These are phyloP conservation scores for Naganishia randhawae DNA, from an alignment of 768 basidiomycete genomes.

Conservation along the genomic window DNA sequence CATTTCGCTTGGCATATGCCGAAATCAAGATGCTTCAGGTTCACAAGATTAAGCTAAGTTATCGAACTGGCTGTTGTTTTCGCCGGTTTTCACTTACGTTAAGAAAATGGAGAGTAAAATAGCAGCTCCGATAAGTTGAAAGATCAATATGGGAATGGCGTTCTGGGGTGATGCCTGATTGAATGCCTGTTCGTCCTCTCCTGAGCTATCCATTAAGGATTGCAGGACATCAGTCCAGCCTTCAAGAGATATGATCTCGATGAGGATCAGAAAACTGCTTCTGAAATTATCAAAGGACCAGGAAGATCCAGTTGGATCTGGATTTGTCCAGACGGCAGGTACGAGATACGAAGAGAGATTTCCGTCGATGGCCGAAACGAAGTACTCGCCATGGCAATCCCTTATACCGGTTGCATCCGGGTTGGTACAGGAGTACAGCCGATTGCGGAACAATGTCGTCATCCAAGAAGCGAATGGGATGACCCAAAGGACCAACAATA, in stretches of 20 bases:
- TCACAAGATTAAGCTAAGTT: neutral
- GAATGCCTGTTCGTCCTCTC: conserved; percentile 64
- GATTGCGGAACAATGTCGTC: conserved; percentile 82
- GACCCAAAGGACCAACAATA: conserved; percentile 71
- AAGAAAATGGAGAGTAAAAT: conserved; percentile 71
- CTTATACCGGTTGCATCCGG: conserved; percentile 56
- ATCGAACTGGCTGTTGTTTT: neutral
- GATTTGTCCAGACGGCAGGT: conserved; percentile 85
- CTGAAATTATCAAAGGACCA: conserved; percentile 89
- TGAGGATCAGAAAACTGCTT: conserved; percentile 78
- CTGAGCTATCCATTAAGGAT: conserved; percentile 72
- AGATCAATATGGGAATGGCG: conserved; percentile 78
- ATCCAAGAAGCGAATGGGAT: conserved; percentile 52
- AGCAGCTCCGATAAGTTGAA: conserved; percentile 15
- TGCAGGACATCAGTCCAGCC: conserved; percentile 95
- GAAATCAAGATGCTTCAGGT: conserved; percentile 80
- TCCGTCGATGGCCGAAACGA: conserved; percentile 58
- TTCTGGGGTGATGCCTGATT: conserved; percentile 72
- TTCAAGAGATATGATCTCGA: conserved; percentile 92
- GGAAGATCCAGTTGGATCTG: conserved; percentile 62
- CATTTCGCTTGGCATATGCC: conserved; percentile 82
- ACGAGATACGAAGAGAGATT: conserved; percentile 60
- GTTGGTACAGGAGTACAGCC: conserved; percentile 83
- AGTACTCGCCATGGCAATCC: conserved; percentile 73
- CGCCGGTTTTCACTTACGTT: conserved; percentile 59